Base-by-base conservation (phyloP, 495 filamentous ascomycete genomes). In the Hypoxylon trugodes region DNA sequence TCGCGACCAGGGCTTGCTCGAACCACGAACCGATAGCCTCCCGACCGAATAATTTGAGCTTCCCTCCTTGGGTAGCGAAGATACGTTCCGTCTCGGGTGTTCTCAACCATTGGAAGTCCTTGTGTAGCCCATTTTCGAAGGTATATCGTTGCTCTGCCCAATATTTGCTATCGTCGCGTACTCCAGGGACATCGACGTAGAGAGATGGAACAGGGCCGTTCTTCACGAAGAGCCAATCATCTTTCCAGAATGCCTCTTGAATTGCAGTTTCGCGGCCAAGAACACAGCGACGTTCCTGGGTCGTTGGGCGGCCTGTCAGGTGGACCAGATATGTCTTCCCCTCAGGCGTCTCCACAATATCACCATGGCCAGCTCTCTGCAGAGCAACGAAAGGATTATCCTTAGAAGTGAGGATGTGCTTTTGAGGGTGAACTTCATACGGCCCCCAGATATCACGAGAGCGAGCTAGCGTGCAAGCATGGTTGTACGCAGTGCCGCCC, bases 401-500 rank as follows among this genome's bases (percentile, higher is more conserved):
- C 52, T 77, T 82, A 36, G 78, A 70, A 10, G 76, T 76, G 12
- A 83, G 42, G 30, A 84, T 76, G 59, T 79, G 65, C 15, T 81
- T 76, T 12, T 79, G 56, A 5, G 82, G 82, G 59, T 83, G 81
- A 13, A 76, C 69, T 47, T 84, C 81, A 59, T 85, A 89, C 2
- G 86, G 87, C 0, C 87, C 86, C 76, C 75, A 80, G 30, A 87
- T 79, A 59, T 81, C 74, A 22, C 74, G 75, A 1, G 83, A 82
- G 8, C 86, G 78, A 0, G 80, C 80, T 3, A 87, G 70, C 8
- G 82, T 84, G 36, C 74, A 74, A 3, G 79, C 79, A 54, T 89
- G 87, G 7, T 81, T 71, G 48, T 82, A 80, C 3, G 77, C 86
- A 1, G 86, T 89, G 2, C 87, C 87, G 1, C 85, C 87, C 59